Evolutionary conservation across 768 basidiomycete genomes (phyloP), one percentile per base, ranked within the genome.

Genomic region (Pleurotus ostreatus): DNA sequence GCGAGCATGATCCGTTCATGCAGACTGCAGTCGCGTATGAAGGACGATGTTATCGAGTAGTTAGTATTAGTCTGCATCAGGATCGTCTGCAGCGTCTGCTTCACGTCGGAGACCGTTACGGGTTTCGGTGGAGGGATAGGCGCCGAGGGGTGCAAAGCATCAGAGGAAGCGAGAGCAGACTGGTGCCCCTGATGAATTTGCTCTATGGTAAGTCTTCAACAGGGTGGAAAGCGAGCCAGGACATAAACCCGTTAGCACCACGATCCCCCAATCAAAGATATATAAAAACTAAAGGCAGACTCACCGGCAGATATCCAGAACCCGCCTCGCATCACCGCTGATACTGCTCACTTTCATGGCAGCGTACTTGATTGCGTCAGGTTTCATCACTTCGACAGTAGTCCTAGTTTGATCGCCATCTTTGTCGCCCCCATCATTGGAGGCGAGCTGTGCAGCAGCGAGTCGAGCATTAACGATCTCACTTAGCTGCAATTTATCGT

Each of bases 241-340:
- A 25, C 5, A 5, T 5, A 25, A 25, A 25, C 23, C 5, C 23
- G 5, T 25, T 25, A 25, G 23, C 23, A 25, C 23, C 23, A 25
- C 23, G 23, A 25, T 25, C 23, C 4, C n/a, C 5, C 4, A 5
- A 5, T 25, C 23, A 25, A 25, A 25, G 23, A 25, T 25, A 1
- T n/a, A n/a, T n/a, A 25, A 25, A 25, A 25, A 25, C 23, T 6
- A 25, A 25, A 25, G 5, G 4, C 23, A 25, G 23, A 11, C 78
- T 49, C 57, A 89, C 85, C 95, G 78, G 72, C 94, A 97, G 46
- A 96, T 89, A 66, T 99, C 97, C 57, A 99, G 76, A 4, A 95
- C 90, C 26, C 95, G 79, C 52, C 97, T 77, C 0, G 97, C 97
- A 68, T 99, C 97, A 23, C 97, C 97, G 56, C 92, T 95, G 57